These are phyloP conservation scores for Fusarium agapanthi DNA, from an alignment of 2,329 filamentous ascomycete genomes.

Conservation along the genomic window DNA sequence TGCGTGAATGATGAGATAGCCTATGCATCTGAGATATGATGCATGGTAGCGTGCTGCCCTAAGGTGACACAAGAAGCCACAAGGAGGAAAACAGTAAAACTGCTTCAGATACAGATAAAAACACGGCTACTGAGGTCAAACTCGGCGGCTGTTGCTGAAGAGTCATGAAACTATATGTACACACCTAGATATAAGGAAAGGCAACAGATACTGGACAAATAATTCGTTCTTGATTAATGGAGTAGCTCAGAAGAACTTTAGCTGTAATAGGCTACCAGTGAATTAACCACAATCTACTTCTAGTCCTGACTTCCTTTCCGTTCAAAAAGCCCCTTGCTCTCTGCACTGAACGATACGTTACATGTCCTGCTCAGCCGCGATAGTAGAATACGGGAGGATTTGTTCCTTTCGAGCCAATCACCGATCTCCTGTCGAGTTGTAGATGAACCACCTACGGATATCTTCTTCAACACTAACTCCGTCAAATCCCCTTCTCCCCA, in stretches of 20 bases:
- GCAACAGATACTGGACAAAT: fast-evolving
- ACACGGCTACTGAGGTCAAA: not conserved
- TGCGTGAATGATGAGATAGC: not conserved
- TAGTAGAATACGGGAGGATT: not conserved
- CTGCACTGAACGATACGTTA: not conserved
- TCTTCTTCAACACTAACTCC: fast-evolving
- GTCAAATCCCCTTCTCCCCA: fast-evolving
- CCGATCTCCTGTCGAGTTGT: fast-evolving
- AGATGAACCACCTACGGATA: not conserved
- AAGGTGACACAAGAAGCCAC: not conserved
- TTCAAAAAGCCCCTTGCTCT: not conserved
- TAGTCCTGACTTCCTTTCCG: not conserved
- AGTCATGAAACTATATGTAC: not conserved
- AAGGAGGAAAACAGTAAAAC: not conserved
- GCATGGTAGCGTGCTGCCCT: not conserved
- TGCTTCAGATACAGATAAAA: not conserved
- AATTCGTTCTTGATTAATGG: too few species aligned
- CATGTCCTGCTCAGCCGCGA: not conserved
- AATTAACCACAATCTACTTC: too few species aligned
- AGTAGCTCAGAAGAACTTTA: not conserved
- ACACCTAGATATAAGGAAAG: fast-evolving
- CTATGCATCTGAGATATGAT: not conserved
- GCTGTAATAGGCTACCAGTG: too few species aligned
- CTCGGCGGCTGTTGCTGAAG: not conserved
- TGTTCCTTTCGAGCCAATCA: fast-evolving